phyloP scores from a whole-genome alignment of 2,329 filamentous ascomycete genomes.

The Exophiala sp. region DNA sequence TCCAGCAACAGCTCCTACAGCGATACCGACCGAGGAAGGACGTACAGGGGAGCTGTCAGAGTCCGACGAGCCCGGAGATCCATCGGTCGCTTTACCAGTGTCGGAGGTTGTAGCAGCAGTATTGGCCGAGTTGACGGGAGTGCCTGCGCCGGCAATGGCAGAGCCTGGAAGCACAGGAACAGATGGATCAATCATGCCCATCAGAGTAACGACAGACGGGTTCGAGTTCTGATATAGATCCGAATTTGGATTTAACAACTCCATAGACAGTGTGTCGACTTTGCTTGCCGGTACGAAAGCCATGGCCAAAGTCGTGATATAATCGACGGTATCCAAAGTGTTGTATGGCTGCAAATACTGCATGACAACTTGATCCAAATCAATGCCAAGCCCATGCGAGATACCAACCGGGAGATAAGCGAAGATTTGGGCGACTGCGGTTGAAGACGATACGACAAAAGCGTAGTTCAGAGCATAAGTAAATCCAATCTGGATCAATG shows the following conservation, averaged over 20 bases:
- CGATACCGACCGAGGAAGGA: conserved; percentile 57
- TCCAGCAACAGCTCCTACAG: conserved; percentile 68
- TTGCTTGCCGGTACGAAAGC: conserved; percentile 68
- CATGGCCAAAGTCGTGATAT: conserved; percentile 73
- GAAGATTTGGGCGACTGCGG: conserved; percentile 81
- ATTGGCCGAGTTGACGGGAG: conserved; percentile 33
- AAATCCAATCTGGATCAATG: conserved; percentile 80
- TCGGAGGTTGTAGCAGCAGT: conserved; percentile 34
- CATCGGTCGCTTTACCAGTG: conserved; percentile 35
- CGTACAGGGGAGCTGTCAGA: conserved; percentile 36
- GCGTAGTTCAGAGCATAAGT: conserved; percentile 71
- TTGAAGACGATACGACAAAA: conserved; percentile 66
- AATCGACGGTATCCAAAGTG: conserved; percentile 60
- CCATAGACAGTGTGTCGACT: conserved; percentile 60
- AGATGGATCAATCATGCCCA: conserved; percentile 73
- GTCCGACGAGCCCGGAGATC: conserved; percentile 47
- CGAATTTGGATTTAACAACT: conserved; percentile 67
- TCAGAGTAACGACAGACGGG: conserved; percentile 63
- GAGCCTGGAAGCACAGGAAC: conserved; percentile 60
- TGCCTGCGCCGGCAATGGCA: conserved; percentile 37
- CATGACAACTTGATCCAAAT: conserved; percentile 29
- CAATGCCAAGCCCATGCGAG: conserved; percentile 53
- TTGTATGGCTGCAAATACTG: conserved; percentile 31
- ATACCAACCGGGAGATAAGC: conserved; percentile 67
- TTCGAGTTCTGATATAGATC: conserved; percentile 65